Evolutionary conservation across 179 eudicot genomes (phyloP).

Genomic region (Spergularia azorica): DNA sequence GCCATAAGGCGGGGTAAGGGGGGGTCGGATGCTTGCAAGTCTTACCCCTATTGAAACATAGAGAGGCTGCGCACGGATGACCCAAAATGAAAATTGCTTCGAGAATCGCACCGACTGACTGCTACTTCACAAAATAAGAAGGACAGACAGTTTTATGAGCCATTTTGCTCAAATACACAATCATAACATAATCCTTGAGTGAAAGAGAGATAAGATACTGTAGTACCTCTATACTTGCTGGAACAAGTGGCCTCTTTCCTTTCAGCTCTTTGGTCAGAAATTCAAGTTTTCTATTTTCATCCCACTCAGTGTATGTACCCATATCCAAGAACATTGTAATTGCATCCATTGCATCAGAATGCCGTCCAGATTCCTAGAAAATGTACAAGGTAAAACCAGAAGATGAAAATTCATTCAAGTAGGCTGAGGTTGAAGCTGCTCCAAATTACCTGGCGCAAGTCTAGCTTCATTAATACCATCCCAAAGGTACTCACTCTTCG

Average conservation of each 20-base stretch:
- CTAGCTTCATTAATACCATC: constrained; percentile 89
- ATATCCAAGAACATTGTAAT: constrained; percentile 75
- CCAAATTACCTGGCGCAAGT: constrained; percentile 78
- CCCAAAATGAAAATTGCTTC: too few species aligned
- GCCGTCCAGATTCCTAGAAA: constrained; percentile 80
- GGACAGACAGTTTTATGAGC: too few species aligned
- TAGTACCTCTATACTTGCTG: constrained; percentile 64
- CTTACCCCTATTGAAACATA: too few species aligned
- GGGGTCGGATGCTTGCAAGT: too few species aligned
- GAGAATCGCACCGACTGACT: too few species aligned
- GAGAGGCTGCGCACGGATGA: too few species aligned
- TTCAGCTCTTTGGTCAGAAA: constrained; percentile 80
- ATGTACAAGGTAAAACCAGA: constrained; percentile 16
- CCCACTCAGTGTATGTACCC: constrained; percentile 84
- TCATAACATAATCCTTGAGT: not conserved
- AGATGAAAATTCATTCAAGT: not conserved
- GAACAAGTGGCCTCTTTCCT: constrained; percentile 88
- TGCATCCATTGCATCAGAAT: constrained; percentile 81
- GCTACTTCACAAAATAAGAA: too few species aligned
- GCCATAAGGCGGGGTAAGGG: too few species aligned
- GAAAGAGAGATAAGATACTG: not conserved
- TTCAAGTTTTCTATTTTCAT: constrained; percentile 71
- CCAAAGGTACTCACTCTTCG: constrained; percentile 87
- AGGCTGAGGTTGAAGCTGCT: constrained; percentile 13
- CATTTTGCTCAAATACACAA: not conserved